Evolutionary conservation across 352 stramenopile species (phyloP).

Genomic region (Nothophytophthora sp.): DNA sequence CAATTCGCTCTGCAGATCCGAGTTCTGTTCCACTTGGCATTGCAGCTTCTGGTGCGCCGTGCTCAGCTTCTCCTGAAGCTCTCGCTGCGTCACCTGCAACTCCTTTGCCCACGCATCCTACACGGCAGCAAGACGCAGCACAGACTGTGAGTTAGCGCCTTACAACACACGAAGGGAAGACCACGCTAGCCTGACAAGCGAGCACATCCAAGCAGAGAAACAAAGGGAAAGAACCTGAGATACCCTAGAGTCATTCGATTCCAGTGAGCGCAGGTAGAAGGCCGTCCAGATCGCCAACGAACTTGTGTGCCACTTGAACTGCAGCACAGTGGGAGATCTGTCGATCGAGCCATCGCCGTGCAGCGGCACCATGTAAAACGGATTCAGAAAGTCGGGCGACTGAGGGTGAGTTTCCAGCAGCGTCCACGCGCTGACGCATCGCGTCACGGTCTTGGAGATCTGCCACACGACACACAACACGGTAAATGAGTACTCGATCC

Average conservation of each 20-base stretch:
- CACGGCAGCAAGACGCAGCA: conserved; percentile 4
- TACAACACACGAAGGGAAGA: too few relatives aligned
- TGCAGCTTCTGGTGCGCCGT: conserved; percentile 69
- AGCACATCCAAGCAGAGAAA: neutral
- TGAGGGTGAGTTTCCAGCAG: conserved; percentile 46
- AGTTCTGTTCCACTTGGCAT: conserved; percentile 72
- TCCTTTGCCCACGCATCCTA: conserved; percentile 87
- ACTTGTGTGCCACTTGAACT: conserved; percentile 88
- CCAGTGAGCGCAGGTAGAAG: conserved; percentile 85
- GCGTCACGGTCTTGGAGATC: conserved; percentile 53
- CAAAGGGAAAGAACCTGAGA: conserved; percentile 46
- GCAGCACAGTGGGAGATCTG: conserved; percentile 70
- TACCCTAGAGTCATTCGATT: conserved; percentile 83
- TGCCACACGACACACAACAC: conserved; percentile 17
- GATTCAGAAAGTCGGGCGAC: conserved; percentile 60
- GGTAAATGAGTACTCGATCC: too few relatives aligned
- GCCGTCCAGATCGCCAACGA: conserved; percentile 78
- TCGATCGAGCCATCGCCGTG: conserved; percentile 34
- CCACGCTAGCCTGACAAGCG: neutral
- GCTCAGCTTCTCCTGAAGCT: conserved; percentile 70
- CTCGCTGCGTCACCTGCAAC: conserved; percentile 75
- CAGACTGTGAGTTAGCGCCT: conserved; percentile 1
- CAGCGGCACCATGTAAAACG: conserved; percentile 73
- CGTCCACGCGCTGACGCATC: conserved; percentile 74
- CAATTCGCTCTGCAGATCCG: conserved; percentile 67